Conservation (phyloP, 176 grass and related monocot species). For the Musa troglodytarum region DNA sequence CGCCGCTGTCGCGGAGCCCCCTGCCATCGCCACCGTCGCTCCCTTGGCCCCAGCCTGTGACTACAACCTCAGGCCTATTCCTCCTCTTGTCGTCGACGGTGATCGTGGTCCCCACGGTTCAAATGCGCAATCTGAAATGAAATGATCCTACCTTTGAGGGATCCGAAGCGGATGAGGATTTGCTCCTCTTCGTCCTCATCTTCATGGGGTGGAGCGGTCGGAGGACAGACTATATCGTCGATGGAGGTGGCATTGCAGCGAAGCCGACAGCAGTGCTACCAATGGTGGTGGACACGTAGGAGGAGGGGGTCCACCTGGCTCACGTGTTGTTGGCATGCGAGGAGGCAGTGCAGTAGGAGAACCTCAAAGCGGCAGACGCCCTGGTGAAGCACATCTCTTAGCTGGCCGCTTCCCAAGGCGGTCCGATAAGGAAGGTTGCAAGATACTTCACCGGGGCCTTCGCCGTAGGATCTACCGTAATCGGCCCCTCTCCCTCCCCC, state of each 20-base stretch:
- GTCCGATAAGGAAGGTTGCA: conserved; percentile 10
- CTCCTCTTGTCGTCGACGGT: not conserved
- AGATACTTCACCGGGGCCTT: conserved; percentile 5
- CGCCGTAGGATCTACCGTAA: not conserved
- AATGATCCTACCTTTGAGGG: not conserved
- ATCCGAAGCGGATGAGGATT: not conserved
- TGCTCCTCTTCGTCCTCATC: conserved; percentile 1
- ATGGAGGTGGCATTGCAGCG: not conserved
- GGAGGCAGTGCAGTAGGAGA: conserved; percentile 16
- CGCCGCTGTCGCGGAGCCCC: too few species aligned
- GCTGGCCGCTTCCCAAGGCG: not conserved
- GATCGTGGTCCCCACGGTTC: not conserved
- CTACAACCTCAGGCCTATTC: not conserved
- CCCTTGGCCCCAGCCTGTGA: not conserved
- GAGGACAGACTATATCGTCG: not conserved
- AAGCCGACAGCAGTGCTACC: not conserved
- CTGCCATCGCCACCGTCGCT: not conserved
- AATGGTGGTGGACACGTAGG: conserved; percentile 3
- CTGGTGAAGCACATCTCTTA: conserved; percentile 1
- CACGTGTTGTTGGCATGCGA: conserved; percentile 1
- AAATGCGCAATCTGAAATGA: not conserved
- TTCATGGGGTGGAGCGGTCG: not conserved
- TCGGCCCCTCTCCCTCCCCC: not conserved
- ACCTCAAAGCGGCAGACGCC: conserved; percentile 8
- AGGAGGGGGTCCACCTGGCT: conserved; percentile 1